Percentiles rank a stretch among this genome's conserved stretches.
Evolutionary conservation across 805 yeast genomes (phyloP).

Genomic region (Helenozyma rhizophorensis): DNA sequence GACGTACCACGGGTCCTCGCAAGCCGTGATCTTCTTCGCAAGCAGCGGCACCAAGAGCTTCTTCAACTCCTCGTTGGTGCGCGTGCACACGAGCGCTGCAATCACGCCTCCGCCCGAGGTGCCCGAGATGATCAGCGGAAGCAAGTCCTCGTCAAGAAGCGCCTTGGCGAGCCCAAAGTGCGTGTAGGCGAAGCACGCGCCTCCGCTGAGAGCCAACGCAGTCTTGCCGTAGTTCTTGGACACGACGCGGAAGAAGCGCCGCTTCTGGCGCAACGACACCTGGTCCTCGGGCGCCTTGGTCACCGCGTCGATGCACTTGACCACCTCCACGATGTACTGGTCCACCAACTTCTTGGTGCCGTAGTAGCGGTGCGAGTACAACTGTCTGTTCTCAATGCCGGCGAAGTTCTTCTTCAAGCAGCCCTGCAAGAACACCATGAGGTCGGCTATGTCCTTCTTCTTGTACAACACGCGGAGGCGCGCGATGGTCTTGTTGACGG

Average conservation of each 20-base stretch:
- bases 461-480: constrained; percentile 36
- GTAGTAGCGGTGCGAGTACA: constrained; percentile 70
- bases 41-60: constrained; percentile 55
- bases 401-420: constrained; percentile 73
- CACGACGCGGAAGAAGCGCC: constrained; percentile 50
- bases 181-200: constrained; percentile 73
- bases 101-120: constrained; percentile 80
- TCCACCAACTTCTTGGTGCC: constrained; percentile 66
- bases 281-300: constrained; percentile 25
- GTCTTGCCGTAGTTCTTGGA: constrained; percentile 66
- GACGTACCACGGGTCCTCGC: constrained; percentile 56
- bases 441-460: constrained; percentile 34
- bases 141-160: constrained; percentile 56
- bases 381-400: constrained; percentile 67
- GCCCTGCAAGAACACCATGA: constrained; percentile 55
- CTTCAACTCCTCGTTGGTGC: constrained; percentile 63
- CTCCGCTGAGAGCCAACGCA: constrained; percentile 72
- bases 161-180: constrained; percentile 78
- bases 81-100: constrained; percentile 66
- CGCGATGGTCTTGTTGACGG: constrained; percentile 45
- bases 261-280: constrained; percentile 40
- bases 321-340: constrained; percentile 51
- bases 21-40: constrained; percentile 62
- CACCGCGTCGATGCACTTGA: constrained; percentile 42
- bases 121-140: constrained; percentile 70